Percentiles rank a stretch among this genome's conserved stretches.
These are phyloP conservation scores for Leccinum pachyderme DNA, from an alignment of 1,284 basidiomycete species.

Conservation along the genomic window DNA sequence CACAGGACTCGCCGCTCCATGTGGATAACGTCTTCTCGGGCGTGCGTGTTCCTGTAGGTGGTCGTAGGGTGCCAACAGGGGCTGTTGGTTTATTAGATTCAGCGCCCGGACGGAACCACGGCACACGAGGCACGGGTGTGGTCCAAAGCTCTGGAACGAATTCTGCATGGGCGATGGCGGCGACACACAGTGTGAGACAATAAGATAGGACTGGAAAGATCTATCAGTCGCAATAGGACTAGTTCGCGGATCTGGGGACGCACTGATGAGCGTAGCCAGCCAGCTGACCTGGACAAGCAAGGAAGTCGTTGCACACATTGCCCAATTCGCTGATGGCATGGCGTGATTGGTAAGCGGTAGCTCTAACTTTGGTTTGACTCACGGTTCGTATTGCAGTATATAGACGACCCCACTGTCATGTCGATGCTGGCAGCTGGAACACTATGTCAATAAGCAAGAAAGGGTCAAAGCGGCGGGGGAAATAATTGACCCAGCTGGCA, in stretches of 20 bases:
- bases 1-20: slow-evolving; percentile 21
- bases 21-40: slow-evolving; percentile 5
- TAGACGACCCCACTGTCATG: slow-evolving; percentile 41
- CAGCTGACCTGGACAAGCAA: slow-evolving; percentile 54
- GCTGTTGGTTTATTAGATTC: neutral
- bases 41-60: slow-evolving; percentile 8
- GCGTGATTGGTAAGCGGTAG: slow-evolving; percentile 3
- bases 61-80: slow-evolving; percentile 5
- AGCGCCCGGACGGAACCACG: slow-evolving; percentile 50
- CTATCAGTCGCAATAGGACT: slow-evolving; percentile 5
- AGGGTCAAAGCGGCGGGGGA: neutral
- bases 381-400: slow-evolving; percentile 40
- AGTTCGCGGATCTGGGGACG: slow-evolving; percentile 23
- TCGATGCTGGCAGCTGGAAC: slow-evolving; percentile 46
- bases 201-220: slow-evolving; percentile 48
- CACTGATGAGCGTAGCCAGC: slow-evolving; percentile 52
- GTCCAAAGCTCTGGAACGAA: slow-evolving; percentile 49
- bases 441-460: neutral
- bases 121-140: slow-evolving; percentile 46
- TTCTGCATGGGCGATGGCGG: slow-evolving; percentile 42
- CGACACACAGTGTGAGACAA: slow-evolving; percentile 50
- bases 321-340: slow-evolving; percentile 35
- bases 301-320: slow-evolving; percentile 52
- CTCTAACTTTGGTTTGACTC: slow-evolving; percentile 14
- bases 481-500: slow-evolving; percentile 39